Evolutionary conservation across 106 monocot species (phyloP), one percentile per base, ranked within the genome.

Genomic region (Apostasia shenzhenica): DNA sequence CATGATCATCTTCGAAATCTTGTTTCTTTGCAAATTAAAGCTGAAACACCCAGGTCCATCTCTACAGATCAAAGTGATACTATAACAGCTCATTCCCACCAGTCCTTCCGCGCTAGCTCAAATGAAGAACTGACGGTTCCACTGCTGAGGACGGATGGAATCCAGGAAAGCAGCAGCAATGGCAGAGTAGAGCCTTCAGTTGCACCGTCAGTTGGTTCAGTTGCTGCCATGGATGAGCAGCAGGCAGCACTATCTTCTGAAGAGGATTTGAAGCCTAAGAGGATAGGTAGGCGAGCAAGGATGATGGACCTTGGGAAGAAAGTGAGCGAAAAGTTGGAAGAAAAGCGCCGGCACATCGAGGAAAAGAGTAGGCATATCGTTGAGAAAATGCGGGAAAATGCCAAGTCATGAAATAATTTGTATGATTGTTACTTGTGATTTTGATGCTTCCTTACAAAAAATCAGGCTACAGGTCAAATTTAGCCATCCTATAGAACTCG

Each of bases 271-370:
- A 84, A 79, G 70, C 60, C 72, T 59, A 92, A 77, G 76, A 78
- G 54, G 64, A 63, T 59, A 1, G 76, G 85, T 38, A 79, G 83
- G 53, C 81, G 83, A 48, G 87, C 80, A 42, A 87, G 67, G 44
- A 87, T 99, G 89, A 52, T 83, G 79, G 90, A 87, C 68, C 64
- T 92, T 3, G 80, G 92, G 26, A 99, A 80, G 82, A 92, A 78
- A 69, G 72, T 92, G 87, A 75, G 83, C 41, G 97, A 90, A 69
- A 99, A 90, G 75, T 51, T 92, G 14, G 92, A 99, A 67, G 97
- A 99, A 57, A 92, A 92, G 77, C 86, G 83, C 45, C 86, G 97
- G 1, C 79, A 81, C 56, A 73, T 99, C 1, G 95, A 89, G 64
- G 92, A 87, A 55, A 97, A 83, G 55, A 61, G 92, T 14, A 71